Conservation (phyloP, 257 asterid genomes). For the Linderniella brevidens region DNA sequence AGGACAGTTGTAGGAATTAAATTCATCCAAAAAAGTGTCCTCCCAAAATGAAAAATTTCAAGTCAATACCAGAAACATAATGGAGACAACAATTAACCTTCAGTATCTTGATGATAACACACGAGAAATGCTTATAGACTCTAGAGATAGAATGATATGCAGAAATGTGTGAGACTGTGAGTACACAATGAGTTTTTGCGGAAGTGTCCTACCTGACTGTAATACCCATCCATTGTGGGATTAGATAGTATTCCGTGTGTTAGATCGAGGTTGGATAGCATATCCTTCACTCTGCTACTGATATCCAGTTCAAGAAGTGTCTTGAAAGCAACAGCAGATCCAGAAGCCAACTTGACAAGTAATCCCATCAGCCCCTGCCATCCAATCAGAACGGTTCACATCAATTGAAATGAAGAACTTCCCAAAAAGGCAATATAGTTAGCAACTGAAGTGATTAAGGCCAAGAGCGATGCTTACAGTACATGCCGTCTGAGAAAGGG, state of each 20-base stretch:
- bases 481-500: conserved; percentile 45
- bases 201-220: conserved; percentile 30
- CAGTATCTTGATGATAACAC: too few relatives aligned
- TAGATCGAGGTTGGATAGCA: conserved; percentile 36
- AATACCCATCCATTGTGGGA: conserved; percentile 45
- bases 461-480: conserved; percentile 35
- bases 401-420: background rate
- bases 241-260: conserved; percentile 52
- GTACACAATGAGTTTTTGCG: too few relatives aligned
- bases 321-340: conserved; percentile 60
- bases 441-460: conserved; percentile 5
- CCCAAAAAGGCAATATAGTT: background rate
- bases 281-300: conserved; percentile 49
- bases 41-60: too few relatives aligned
- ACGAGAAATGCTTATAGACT: too few relatives aligned
- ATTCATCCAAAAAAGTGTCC: background rate
- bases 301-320: conserved; percentile 69
- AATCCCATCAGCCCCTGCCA: conserved; percentile 78
- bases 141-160: too few relatives aligned
- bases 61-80: too few relatives aligned
- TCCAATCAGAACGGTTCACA: conserved; percentile 11
- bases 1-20: background rate
- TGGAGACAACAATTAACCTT: too few relatives aligned
- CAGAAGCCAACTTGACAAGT: conserved; percentile 67
- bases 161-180: too few relatives aligned